Evolutionary conservation across 352 stramenopile genomes (phyloP).

Genomic region (Plasmopara muralis): DNA sequence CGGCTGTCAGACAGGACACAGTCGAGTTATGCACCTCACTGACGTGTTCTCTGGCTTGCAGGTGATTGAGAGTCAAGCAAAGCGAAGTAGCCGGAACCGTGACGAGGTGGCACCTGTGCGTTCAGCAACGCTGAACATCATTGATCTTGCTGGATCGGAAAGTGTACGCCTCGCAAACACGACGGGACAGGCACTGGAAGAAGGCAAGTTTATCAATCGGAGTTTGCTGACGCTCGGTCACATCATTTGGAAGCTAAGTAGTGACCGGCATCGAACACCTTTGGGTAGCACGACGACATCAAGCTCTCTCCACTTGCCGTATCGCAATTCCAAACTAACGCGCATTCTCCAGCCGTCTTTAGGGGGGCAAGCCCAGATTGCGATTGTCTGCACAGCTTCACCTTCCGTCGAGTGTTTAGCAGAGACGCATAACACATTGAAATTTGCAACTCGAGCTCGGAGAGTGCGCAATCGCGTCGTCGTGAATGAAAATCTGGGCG

Average conservation of each 20-base stretch:
- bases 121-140: constrained; percentile 85
- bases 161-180: constrained; percentile 79
- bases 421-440: constrained; percentile 93
- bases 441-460: constrained; percentile 93
- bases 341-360: constrained; percentile 95
- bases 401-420: constrained; percentile 90
- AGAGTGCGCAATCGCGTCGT: constrained; percentile 88
- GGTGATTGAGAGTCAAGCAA: constrained; percentile 70
- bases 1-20: constrained; percentile 20
- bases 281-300: constrained; percentile 9
- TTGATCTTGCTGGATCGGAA: constrained; percentile 87
- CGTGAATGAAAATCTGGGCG: constrained; percentile 82
- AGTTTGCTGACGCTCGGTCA: constrained; percentile 89
- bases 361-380: constrained; percentile 93
- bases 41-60: constrained; percentile 16
- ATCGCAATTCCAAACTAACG: constrained; percentile 98
- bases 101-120: constrained; percentile 30
- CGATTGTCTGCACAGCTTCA: constrained; percentile 95
- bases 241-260: constrained; percentile 91
- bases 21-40: too few species aligned
- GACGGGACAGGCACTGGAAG: constrained; percentile 62
- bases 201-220: constrained; percentile 89
- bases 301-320: constrained; percentile 85
- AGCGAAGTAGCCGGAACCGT: constrained; percentile 25
- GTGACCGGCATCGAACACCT: constrained; percentile 30